phyloP scores from a whole-genome alignment of 805 yeast genomes.

The Zygoascus flipseniorum region DNA sequence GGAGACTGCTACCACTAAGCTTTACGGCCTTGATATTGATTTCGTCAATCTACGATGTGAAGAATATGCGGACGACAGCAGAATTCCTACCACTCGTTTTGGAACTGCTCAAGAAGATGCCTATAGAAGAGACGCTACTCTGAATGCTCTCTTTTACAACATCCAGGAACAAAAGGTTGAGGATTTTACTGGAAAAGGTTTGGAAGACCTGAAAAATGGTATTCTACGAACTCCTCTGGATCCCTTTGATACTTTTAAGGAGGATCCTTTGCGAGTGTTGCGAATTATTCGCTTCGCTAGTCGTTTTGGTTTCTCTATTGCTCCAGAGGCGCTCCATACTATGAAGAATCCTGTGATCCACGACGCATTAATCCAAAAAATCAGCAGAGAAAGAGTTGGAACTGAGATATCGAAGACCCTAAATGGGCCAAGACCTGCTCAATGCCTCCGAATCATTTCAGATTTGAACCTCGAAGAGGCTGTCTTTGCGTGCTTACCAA shows the following conservation, averaged over 20 bases:
- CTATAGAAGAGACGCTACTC: conserved; percentile 85
- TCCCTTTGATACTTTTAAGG: conserved; percentile 78
- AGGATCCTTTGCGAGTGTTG: conserved; percentile 87
- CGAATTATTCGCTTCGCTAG: conserved; percentile 82
- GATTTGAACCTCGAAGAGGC: conserved; percentile 46
- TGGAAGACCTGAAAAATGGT: conserved; percentile 61
- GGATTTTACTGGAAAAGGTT: conserved; percentile 74
- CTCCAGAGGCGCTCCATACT: conserved; percentile 43
- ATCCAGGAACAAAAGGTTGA: conserved; percentile 61
- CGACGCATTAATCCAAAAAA: conserved; percentile 54
- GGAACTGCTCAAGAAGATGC: conserved; percentile 95
- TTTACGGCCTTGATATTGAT: conserved; percentile 81
- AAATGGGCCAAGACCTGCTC: conserved; percentile 49
- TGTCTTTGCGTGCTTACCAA: not conserved
- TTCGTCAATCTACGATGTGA: conserved; percentile 89
- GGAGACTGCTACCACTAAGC: conserved; percentile 89
- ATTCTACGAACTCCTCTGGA: conserved; percentile 80
- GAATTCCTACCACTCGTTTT: conserved; percentile 75
- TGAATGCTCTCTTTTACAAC: conserved; percentile 88
- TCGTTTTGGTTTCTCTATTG: conserved; percentile 62
- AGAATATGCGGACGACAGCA: conserved; percentile 68
- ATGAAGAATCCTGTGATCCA: conserved; percentile 57
- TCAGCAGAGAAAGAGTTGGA: conserved; percentile 86
- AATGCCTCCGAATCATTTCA: conserved; percentile 54
- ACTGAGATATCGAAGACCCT: conserved; percentile 73